A percentile compares a stretch with the other conserved stretches of the same genome.
phyloP scores from a whole-genome alignment of 352 stramenopile genomes.

The Sclerospora graminicola region DNA sequence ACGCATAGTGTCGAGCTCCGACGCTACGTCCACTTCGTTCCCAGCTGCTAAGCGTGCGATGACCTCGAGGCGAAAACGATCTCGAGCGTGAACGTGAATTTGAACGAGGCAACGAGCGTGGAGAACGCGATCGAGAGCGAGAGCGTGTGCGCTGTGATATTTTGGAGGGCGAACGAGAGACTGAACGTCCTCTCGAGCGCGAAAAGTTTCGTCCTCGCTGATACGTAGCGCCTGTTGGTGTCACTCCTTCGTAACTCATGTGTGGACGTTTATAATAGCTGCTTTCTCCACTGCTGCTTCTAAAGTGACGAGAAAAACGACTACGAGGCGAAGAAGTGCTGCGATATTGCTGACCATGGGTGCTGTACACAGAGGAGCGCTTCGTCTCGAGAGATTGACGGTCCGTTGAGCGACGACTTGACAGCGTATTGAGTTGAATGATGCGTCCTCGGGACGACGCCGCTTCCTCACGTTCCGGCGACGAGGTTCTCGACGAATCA shows the following conservation, averaged over 20 bases:
- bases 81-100: constrained; percentile 44
- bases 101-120: constrained; percentile 23
- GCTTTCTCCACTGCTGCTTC: constrained; percentile 1
- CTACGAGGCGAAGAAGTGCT: constrained; percentile 13
- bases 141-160: constrained; percentile 19
- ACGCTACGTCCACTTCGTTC: constrained; percentile 19
- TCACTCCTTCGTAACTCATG: constrained; percentile 7
- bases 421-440: constrained; percentile 16
- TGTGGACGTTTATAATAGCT: constrained; percentile 27
- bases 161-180: constrained; percentile 42
- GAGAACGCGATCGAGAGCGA: constrained; percentile 13
- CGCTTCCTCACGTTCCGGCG: constrained; percentile 15
- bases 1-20: constrained; percentile 15
- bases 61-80: constrained; percentile 46
- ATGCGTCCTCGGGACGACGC: constrained; percentile 6
- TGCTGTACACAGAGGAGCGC: constrained; percentile 7
- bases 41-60: constrained; percentile 36
- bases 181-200: constrained; percentile 32
- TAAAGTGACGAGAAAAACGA: constrained; percentile 12
- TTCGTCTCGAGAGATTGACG: constrained; percentile 12
- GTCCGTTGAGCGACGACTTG: constrained; percentile 12
- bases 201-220: constrained; percentile 27
- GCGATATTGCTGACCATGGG: constrained; percentile 10
- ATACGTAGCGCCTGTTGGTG: constrained; percentile 9
- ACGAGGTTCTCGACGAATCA: constrained; percentile 18